Base-by-base conservation (phyloP, 2,329 filamentous ascomycete species). In the Fusarium sp. region DNA sequence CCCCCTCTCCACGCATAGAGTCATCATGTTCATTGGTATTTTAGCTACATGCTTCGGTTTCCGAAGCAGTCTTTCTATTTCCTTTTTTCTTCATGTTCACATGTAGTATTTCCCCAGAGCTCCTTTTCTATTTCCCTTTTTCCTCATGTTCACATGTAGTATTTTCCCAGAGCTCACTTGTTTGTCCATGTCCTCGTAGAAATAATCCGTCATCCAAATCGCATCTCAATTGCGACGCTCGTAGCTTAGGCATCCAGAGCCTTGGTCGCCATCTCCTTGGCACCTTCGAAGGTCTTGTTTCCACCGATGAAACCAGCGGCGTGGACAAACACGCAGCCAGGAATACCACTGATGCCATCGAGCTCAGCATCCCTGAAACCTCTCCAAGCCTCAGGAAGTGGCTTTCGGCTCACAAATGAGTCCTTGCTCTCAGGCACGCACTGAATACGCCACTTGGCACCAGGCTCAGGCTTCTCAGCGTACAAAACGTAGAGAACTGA, bases 281-380 rank as follows among this genome's bases (percentile, higher is more conserved):
- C 95, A 30, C 96, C 96, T 67, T 97, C 93, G 76, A 92, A 96
- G 0, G 92, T 97, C 86, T 92, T 91, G 82, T 98, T 97, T 4
- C 96, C 96, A 20, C 96, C 96, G 77, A 98, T 98, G 83, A 99
- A 99, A 29, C 96, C 96, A 56, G 92, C 91, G 6, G 95, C 95
- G 79, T 99, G 96, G 30, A 98, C 92, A 79, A 99, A 99, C 29
- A 99, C 91, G 68, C 93, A 91, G 9, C 95, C 93, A 8, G 85
- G 83, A 29, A 94, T 85, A 38, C 90, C 90, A 25, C 87, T 83
- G 18, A 94, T 86, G 73, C 88, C 87, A 80, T 95, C 93, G 56
- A 99, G 85, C 80, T 95, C 90, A 74, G 92, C 90, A 78, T 98
- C 96, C 43, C 96, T 88, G 71, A 97, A 90, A 10, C 96, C 96